Evolutionary conservation across 2,329 filamentous ascomycete genomes (phyloP).

Genomic region (Tolypocladium cylindrosporum): DNA sequence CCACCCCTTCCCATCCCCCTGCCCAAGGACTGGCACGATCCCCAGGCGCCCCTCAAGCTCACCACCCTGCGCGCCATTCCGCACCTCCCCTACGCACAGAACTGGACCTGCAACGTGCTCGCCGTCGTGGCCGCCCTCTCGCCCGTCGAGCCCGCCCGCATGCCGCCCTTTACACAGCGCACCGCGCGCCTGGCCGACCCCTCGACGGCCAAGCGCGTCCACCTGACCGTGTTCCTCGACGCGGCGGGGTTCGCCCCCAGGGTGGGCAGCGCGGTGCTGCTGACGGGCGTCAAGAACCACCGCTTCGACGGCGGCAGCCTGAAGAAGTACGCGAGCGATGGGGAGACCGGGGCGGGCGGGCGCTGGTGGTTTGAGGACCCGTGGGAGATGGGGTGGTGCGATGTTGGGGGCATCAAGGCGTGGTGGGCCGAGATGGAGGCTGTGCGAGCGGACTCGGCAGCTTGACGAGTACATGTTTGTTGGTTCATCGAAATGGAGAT

Average conservation of each 20-base stretch:
- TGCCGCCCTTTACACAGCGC: conserved; percentile 41
- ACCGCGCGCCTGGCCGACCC: conserved; percentile 40
- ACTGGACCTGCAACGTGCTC: conserved; percentile 47
- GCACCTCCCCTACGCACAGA: conserved; percentile 44
- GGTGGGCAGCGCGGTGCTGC: conserved; percentile 38
- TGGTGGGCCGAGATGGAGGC: conserved; percentile 32
- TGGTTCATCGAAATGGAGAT: no score
- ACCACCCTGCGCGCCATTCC: conserved; percentile 40
- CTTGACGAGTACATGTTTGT: no score
- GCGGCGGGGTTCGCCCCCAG: conserved; percentile 35
- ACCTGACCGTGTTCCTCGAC: conserved; percentile 44
- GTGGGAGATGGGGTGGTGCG: conserved; percentile 36
- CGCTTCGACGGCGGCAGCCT: conserved; percentile 37
- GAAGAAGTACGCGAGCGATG: conserved; percentile 34
- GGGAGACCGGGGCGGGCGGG: conserved; percentile 12
- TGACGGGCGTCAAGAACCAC: conserved; percentile 49
- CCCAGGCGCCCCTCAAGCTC: conserved; percentile 36
- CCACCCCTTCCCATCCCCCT: conserved; percentile 21
- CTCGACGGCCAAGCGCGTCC: conserved; percentile 40
- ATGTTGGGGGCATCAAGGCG: conserved; percentile 30
- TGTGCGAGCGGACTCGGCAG: neutral
- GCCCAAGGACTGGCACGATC: conserved; percentile 30
- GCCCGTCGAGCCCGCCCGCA: conserved; percentile 34
- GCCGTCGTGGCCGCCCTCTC: conserved; percentile 38
- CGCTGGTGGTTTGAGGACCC: conserved; percentile 45